Evolutionary conservation across 1,284 basidiomycete genomes (phyloP).

Genomic region (Macrocystidia cucumis): DNA sequence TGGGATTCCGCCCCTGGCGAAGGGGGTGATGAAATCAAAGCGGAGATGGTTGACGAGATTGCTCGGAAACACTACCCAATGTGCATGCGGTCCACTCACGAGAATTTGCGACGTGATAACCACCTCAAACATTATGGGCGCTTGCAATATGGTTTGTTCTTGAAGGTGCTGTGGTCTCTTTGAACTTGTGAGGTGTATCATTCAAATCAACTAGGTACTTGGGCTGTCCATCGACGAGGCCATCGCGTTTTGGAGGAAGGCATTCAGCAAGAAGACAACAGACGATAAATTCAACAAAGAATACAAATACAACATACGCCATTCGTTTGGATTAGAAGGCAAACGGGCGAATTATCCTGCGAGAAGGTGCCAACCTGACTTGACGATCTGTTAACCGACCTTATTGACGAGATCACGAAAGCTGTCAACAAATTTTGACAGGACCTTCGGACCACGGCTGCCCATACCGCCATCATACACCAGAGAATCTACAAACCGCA

Average conservation of each 20-base stretch:
- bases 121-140: constrained; percentile 94
- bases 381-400: constrained; percentile 1
- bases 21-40: constrained; percentile 66
- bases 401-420: constrained; percentile 23
- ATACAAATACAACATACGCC: constrained; percentile 96
- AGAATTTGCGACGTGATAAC: constrained; percentile 67
- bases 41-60: constrained; percentile 91
- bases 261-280: constrained; percentile 69
- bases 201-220: constrained; percentile 53
- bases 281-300: constrained; percentile 99
- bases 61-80: constrained; percentile 89
- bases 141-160: constrained; percentile 89
- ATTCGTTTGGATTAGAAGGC: constrained; percentile 93
- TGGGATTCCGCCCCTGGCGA: constrained; percentile 54
- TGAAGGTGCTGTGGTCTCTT: constrained; percentile 65
- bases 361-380: constrained; percentile 53
- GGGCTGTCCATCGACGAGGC: constrained; percentile 96
- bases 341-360: constrained; percentile 93
- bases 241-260: constrained; percentile 87
- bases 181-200: not conserved
- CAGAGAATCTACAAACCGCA: constrained; percentile 78
- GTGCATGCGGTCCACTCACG: constrained; percentile 93
- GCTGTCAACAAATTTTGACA: constrained; percentile 88
- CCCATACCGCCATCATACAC: constrained; percentile 89
- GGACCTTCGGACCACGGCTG: constrained; percentile 86